Evolutionary conservation across 148 eudicot species (phyloP).

Genomic region (Selenicereus undatus): DNA sequence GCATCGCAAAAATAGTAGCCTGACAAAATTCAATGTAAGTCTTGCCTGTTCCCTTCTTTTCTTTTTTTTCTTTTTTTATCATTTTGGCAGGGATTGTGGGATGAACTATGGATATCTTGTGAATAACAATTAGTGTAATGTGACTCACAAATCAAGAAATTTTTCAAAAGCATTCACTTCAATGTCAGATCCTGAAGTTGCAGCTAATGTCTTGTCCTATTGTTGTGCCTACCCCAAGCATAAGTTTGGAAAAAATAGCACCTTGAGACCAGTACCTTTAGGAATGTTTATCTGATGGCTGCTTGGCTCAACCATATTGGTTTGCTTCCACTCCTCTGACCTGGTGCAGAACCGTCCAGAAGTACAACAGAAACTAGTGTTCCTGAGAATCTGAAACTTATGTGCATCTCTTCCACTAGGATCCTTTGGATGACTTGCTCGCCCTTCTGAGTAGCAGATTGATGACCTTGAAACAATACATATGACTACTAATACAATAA

Average conservation of each 20-base stretch:
- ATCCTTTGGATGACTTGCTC: constrained; percentile 46
- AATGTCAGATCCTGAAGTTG: no score
- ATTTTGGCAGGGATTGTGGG: no score
- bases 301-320: constrained; percentile 39
- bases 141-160: no score
- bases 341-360: constrained; percentile 63
- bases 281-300: constrained; percentile 64
- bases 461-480: constrained; percentile 57
- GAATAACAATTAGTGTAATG: no score
- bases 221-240: not conserved
- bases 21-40: no score
- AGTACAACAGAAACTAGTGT: constrained; percentile 72
- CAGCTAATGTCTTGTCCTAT: not conserved
- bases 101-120: no score
- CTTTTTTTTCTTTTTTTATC: no score
- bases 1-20: no score
- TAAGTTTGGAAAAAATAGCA: not conserved
- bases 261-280: constrained; percentile 46
- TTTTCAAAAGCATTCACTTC: no score
- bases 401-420: constrained; percentile 48
- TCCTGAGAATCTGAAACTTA: constrained; percentile 70
- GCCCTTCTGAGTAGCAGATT: constrained; percentile 33
- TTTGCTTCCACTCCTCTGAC: constrained; percentile 57
- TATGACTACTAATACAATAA: constrained; percentile 45
- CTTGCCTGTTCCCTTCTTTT: no score